Evolutionary conservation across 169 alveolate species (phyloP).

Genomic region (Eimeria acervulina): DNA sequence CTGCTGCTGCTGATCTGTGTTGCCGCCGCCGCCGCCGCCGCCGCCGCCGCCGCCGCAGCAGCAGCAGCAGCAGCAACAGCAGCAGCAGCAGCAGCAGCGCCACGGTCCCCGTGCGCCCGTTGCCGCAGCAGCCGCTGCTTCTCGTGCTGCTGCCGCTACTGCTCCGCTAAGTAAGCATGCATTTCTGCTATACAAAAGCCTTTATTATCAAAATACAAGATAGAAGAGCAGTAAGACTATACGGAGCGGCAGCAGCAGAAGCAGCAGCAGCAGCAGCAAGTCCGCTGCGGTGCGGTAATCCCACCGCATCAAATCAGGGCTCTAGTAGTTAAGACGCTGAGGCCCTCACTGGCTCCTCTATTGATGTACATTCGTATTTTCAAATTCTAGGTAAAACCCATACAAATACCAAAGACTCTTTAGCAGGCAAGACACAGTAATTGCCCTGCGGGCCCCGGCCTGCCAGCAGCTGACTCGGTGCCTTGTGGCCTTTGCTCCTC

Average conservation of each 20-base stretch:
- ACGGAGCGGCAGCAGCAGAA: slow-evolving; percentile 64
- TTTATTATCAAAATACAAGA: not conserved
- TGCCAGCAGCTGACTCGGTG: not conserved
- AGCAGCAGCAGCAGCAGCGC: slow-evolving; percentile 77
- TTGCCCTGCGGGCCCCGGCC: not conserved
- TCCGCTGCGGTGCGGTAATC: slow-evolving; percentile 74
- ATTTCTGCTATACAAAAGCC: slow-evolving; percentile 29
- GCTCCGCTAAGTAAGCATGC: slow-evolving; percentile 60
- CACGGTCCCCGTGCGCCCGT: slow-evolving; percentile 78
- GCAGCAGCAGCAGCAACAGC: slow-evolving; percentile 72
- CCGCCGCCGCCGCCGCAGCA: slow-evolving; percentile 69
- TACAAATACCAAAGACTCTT: not conserved
- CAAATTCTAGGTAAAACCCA: not conserved
- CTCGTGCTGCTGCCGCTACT: slow-evolving; percentile 62
- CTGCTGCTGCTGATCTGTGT: slow-evolving; percentile 62
- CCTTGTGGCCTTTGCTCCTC: not conserved
- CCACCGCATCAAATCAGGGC: slow-evolving; percentile 11
- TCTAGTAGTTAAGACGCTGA: not conserved
- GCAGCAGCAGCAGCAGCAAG: slow-evolving; percentile 74
- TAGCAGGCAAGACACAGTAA: slow-evolving; percentile 31
- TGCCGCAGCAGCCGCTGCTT: slow-evolving; percentile 70
- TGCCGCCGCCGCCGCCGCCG: slow-evolving; percentile 73
- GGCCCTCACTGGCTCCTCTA: slow-evolving; percentile 27
- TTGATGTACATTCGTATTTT: not conserved
- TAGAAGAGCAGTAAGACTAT: slow-evolving; percentile 61